Evolutionary conservation across 1,139 yeast genomes (phyloP), one percentile per base, ranked within the genome.

Genomic region (Petasospora fabianii): DNA sequence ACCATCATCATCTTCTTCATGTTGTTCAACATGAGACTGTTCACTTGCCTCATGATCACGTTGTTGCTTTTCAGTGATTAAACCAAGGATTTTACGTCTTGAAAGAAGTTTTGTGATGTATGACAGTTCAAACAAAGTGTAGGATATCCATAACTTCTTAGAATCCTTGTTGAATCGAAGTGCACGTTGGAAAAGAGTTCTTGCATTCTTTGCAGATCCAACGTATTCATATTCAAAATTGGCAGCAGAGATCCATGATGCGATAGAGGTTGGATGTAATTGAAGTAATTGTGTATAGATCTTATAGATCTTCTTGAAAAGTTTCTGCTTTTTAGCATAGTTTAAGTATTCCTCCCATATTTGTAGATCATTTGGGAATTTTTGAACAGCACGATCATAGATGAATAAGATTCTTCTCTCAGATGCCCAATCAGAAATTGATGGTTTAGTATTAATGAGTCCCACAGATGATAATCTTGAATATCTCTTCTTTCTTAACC

Each of bases 161-260:
- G 83, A 75, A 36, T 86, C 92, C 6, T 84, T 75, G 57, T 92
- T 90, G 58, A 94, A 83, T 58, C 96, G 73, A 34, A 94, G 68
- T 26, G 84, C 95, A 50, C 86, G 75, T 61, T 90, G 97, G 64
- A 90, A 80, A 33, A 92, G 71, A 11, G 77, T 75, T 62, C 99
- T 75, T 14, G 97, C 94, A 32, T 95, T 94, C 56, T 84, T 79
- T 39, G 95, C 88, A 54, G 88, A 85, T 36, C 92, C 85, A 61
- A 92, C 88, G 30, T 74, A 75, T 54, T 92, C 96, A 54, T 86
- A 81, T 64, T 94, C 97, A 61, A 87, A 88, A 58, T 86, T 86
- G 34, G 97, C 97, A 18, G 97, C 97, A 55, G 88, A 77, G 38
- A 92, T 76, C 98, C 98, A 94, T 12, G 94, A 85, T 53, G 82